Base-by-base conservation (phyloP, 805 yeast genomes). In the Suhomyces sp. region DNA sequence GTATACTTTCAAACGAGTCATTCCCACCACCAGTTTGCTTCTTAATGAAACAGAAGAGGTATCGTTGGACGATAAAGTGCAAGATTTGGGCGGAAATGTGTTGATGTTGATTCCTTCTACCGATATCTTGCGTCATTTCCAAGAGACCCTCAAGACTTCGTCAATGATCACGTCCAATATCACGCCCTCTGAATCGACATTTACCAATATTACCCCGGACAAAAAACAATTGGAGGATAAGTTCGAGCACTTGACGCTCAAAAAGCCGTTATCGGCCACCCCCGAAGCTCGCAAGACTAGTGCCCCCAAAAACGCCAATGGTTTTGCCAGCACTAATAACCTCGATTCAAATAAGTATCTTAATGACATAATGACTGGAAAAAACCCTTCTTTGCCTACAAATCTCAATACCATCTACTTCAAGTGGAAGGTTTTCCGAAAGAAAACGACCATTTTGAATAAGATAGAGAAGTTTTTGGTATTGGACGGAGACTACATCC, bases 401-500 rank as follows among this genome's bases (percentile, higher is more conserved):
- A 72, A 66, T 40, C 58, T 73, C 36, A 75, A 72, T 52, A 79
- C 86, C 3, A 83, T 90, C 4, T 90, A 90, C 64, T 86, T 86
- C 64, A 88, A 88, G 61, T 93, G 91, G 81, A 85, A 83, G 15
- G 96, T 93, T 0, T 89, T 90, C 88, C 79, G 97, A 62, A 82
- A 94, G 54, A 93, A 92, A 61, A 92, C 91, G 22, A 85, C 96
- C 0, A 85, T 93, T 58, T 82, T 88, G 54, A 84, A 84, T 53
- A 79, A 91, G 50, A 89, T 89, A 55, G 96, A 91, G 60, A 83
- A 94, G 60, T 82, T 91, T 0, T 74, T 93, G 31, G 91, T 94
- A 1, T 82, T 93, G 38, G 98, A 93, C 68, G 98, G 97, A n/a
- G 96, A 90, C 61, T 91, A 90, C 62, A 83, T 93, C 12, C 93